Evolutionary conservation across 148 eudicot species (phyloP).

Genomic region (Oxyria digyna): DNA sequence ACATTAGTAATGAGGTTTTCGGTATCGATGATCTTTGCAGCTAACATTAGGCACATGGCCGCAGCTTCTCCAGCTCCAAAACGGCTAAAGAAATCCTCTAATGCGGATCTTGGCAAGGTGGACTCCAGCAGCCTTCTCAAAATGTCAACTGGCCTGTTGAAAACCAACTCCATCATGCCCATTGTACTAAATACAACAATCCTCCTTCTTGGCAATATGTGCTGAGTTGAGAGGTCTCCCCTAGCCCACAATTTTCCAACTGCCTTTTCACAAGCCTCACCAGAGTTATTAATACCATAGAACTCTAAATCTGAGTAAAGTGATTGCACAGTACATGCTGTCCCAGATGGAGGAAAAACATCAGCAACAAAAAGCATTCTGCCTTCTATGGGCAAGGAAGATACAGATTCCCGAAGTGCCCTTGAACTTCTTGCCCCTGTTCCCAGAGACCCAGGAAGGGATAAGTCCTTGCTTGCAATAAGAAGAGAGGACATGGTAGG

Average conservation of each 20-base stretch:
- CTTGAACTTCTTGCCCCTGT: conserved; percentile 56
- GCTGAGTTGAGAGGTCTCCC: conserved; percentile 91
- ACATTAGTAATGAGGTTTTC: conserved; percentile 63
- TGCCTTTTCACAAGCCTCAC: conserved; percentile 62
- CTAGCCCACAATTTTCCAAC: conserved; percentile 78
- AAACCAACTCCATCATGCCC: conserved; percentile 98
- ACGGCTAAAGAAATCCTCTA: conserved; percentile 89
- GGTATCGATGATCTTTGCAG: conserved; percentile 58
- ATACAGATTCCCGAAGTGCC: conserved; percentile 80
- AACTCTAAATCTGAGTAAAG: conserved; percentile 70
- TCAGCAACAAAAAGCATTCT: conserved; percentile 93
- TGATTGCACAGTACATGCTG: conserved; percentile 68
- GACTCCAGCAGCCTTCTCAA: conserved; percentile 87
- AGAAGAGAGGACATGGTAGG: conserved; percentile 78
- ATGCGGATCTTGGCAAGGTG: conserved; percentile 64
- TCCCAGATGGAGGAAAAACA: conserved; percentile 66
- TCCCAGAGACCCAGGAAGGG: conserved; percentile 50
- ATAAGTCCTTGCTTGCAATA: conserved; percentile 64
- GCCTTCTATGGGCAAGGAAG: conserved; percentile 86
- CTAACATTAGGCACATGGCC: conserved; percentile 90
- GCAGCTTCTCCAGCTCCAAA: conserved; percentile 95
- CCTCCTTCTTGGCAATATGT: conserved; percentile 86
- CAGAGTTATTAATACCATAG: conserved; percentile 41
- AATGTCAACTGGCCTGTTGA: conserved; percentile 90
- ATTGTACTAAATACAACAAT: conserved; percentile 85